These are phyloP conservation scores for Gracilaria gracilis DNA, from an alignment of 23 red algal genomes.

Conservation along the genomic window DNA sequence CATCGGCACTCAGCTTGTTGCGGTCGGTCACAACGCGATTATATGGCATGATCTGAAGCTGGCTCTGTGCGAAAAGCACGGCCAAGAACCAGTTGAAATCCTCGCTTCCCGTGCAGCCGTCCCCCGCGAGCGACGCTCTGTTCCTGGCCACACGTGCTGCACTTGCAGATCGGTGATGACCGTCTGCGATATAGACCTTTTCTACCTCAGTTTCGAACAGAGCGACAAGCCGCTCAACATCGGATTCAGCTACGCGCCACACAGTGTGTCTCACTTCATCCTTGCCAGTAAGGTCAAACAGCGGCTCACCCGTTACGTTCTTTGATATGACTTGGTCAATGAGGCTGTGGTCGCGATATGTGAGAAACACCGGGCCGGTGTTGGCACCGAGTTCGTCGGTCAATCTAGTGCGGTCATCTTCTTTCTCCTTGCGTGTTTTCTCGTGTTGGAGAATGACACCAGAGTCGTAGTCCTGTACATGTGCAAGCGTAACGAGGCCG, in stretches of 20 bases:
- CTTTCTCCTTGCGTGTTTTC: constrained; percentile 58
- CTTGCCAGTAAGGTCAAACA: constrained; percentile 39
- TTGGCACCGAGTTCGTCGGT: constrained; percentile 56
- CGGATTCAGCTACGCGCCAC: constrained; percentile 24
- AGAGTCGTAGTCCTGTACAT: constrained; percentile 63
- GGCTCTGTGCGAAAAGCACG: constrained; percentile 58
- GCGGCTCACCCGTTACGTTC: background rate
- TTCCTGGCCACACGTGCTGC: constrained; percentile 51
- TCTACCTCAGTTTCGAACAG: constrained; percentile 49
- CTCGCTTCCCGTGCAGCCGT: background rate
- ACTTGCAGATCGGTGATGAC: constrained; percentile 76
- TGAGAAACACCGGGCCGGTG: constrained; percentile 61
- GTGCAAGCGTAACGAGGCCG: constrained; percentile 57
- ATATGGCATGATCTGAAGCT: constrained; percentile 53
- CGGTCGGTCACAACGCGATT: constrained; percentile 62
- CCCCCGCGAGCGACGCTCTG: background rate
- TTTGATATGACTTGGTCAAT: constrained; percentile 37
- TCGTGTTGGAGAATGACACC: constrained; percentile 70
- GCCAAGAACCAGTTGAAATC: constrained; percentile 64
- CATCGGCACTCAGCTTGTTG: background rate
- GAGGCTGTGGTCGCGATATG: constrained; percentile 49
- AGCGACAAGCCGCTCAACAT: constrained; percentile 1
- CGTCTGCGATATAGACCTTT: constrained; percentile 73
- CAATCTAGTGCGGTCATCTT: constrained; percentile 49
- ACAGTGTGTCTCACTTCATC: constrained; percentile 58